Evolutionary conservation across 2,329 filamentous ascomycete genomes (phyloP).

Genomic region (Coniella lustricola): DNA sequence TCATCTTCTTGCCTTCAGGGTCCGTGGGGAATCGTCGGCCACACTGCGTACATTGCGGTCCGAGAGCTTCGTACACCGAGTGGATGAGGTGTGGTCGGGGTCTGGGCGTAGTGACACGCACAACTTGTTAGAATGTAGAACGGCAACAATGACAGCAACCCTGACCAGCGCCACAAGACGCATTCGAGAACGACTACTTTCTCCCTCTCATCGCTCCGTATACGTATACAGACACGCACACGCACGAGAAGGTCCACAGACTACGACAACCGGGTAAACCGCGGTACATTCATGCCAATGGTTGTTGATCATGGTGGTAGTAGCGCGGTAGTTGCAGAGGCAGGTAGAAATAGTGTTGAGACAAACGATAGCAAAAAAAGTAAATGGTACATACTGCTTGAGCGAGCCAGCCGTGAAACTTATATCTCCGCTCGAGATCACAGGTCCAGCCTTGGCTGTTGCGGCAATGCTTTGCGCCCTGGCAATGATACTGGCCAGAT

Average conservation of each 20-base stretch:
- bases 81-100: conserved; percentile 68
- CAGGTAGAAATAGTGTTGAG: too few species aligned
- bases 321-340: too few species aligned
- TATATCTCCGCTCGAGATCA: conserved; percentile 32
- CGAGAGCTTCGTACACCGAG: conserved; percentile 70
- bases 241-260: neutral
- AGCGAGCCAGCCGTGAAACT: conserved; percentile 61
- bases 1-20: conserved; percentile 72
- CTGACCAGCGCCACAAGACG: too few species aligned
- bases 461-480: conserved; percentile 17
- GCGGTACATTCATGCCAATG: too few species aligned
- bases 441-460: conserved; percentile 14
- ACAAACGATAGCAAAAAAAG: too few species aligned
- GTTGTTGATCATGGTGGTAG: too few species aligned
- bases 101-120: conserved; percentile 32
- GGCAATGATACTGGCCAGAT: conserved; percentile 23
- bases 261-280: neutral
- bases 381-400: conserved; percentile 54
- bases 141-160: too few species aligned
- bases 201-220: neutral
- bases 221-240: neutral
- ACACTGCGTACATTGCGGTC: conserved; percentile 85
- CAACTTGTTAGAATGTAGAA: neutral
- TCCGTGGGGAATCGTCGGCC: conserved; percentile 78
- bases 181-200: too few species aligned